Percentiles rank a stretch among this genome's conserved stretches.
These are phyloP conservation scores for Puccinia polysora DNA, from an alignment of 1,284 basidiomycete species.

Conservation along the genomic window DNA sequence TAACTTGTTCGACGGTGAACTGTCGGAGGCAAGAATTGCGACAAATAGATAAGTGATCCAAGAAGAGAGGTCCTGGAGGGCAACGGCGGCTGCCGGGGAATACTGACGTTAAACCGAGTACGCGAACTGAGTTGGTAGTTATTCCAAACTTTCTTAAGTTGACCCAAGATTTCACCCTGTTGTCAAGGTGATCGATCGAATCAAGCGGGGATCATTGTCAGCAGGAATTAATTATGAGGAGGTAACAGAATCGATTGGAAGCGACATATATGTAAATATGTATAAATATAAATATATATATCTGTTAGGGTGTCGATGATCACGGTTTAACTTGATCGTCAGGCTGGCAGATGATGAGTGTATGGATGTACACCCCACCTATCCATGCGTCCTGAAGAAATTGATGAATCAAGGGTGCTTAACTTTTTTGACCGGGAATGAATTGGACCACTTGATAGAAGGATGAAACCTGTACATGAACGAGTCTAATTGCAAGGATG, in stretches of 20 bases:
- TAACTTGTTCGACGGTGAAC: constrained; percentile 27
- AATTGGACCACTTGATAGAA: constrained; percentile 40
- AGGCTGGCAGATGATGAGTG: too few species aligned
- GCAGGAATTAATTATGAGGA: background rate
- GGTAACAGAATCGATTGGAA: too few species aligned
- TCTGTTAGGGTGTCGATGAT: too few species aligned
- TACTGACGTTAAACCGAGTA: constrained; percentile 32
- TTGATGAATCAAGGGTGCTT: background rate
- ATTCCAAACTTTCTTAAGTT: constrained; percentile 30
- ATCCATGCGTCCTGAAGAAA: too few species aligned
- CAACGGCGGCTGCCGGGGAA: background rate
- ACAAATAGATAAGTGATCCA: too few species aligned
- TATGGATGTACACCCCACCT: too few species aligned
- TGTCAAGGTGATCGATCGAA: background rate
- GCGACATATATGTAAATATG: too few species aligned
- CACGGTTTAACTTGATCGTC: too few species aligned
- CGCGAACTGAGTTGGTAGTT: constrained; percentile 27
- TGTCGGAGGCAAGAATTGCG: background rate
- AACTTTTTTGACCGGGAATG: constrained; percentile 36
- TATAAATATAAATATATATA: too few species aligned
- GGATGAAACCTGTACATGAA: constrained; percentile 43
- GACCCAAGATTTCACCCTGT: constrained; percentile 27
- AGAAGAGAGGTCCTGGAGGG: background rate
- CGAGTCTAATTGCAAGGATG: constrained; percentile 37
- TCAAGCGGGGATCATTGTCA: background rate